Percentiles rank a stretch among this genome's conserved stretches.
These are phyloP conservation scores for Nakazawaea ambrosiae DNA, from an alignment of 805 yeast genomes.

Conservation along the genomic window DNA sequence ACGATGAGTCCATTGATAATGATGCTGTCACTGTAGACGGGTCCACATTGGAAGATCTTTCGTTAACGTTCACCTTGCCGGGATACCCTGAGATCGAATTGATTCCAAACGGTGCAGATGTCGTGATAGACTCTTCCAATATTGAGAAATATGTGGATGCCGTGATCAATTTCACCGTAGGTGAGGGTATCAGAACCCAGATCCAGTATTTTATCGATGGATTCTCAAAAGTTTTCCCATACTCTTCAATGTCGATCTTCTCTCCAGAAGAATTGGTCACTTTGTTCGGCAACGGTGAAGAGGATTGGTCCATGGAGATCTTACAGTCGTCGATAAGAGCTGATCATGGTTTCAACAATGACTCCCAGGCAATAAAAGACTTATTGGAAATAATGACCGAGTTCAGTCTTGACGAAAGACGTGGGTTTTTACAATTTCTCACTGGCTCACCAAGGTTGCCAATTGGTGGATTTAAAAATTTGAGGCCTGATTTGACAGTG, in stretches of 20 bases:
- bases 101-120: slow-evolving; percentile 44
- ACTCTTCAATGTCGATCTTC: slow-evolving; percentile 61
- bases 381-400: slow-evolving; percentile 55
- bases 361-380: slow-evolving; percentile 54
- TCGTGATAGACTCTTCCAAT: slow-evolving; percentile 42
- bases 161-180: slow-evolving; percentile 54
- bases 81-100: slow-evolving; percentile 62
- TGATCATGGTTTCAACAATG: slow-evolving; percentile 82
- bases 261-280: slow-evolving; percentile 66
- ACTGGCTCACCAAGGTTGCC: slow-evolving; percentile 94
- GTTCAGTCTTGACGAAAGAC: slow-evolving; percentile 47
- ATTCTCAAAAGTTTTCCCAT: slow-evolving; percentile 78
- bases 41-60: slow-evolving; percentile 43
- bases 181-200: slow-evolving; percentile 59
- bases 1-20: background rate
- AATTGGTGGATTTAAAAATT: slow-evolving; percentile 82
- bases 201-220: slow-evolving; percentile 68
- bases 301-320: slow-evolving; percentile 77
- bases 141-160: slow-evolving; percentile 48
- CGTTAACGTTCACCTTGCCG: slow-evolving; percentile 67
- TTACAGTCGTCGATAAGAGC: slow-evolving; percentile 61
- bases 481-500: slow-evolving; percentile 79
- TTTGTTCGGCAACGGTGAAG: slow-evolving; percentile 71
- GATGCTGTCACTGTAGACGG: slow-evolving; percentile 23
- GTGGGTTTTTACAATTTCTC: slow-evolving; percentile 75